Conservation (phyloP, 2,329 filamentous ascomycete species). For the Colletotrichum kahawae region DNA sequence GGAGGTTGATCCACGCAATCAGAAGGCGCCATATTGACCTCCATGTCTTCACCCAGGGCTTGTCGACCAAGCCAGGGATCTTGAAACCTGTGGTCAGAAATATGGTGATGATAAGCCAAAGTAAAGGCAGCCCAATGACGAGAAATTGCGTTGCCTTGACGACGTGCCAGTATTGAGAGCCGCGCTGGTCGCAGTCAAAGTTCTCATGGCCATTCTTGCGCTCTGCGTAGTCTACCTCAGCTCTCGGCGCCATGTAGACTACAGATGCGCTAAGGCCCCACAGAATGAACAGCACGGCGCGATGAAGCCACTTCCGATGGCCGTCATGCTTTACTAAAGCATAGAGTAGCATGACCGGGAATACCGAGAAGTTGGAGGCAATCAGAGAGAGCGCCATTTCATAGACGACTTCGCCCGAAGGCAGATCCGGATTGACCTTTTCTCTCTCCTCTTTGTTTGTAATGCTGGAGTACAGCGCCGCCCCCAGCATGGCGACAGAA, state of each 20-base stretch:
- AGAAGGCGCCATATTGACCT: slow-evolving; percentile 3
- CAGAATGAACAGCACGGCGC: slow-evolving; percentile 1
- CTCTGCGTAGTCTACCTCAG: not conserved
- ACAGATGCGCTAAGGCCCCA: slow-evolving; percentile 12
- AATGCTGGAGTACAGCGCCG: slow-evolving; percentile 2
- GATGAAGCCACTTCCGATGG: slow-evolving; percentile 18
- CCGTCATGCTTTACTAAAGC: slow-evolving; percentile 15
- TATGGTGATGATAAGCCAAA: not conserved
- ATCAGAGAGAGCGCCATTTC: slow-evolving; percentile 7
- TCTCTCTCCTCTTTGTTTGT: not conserved
- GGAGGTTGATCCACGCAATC: slow-evolving; percentile 17
- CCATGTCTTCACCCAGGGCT: slow-evolving; percentile 3
- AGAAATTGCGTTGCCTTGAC: slow-evolving; percentile 16
- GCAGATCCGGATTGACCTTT: slow-evolving; percentile 1
- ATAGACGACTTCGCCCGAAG: not conserved
- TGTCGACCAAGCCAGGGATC: slow-evolving; percentile 8
- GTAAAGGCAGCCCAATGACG: slow-evolving; percentile 1
- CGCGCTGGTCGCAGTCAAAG: slow-evolving; percentile 17
- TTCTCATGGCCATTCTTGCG: slow-evolving; percentile 10
- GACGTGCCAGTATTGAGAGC: slow-evolving; percentile 16
- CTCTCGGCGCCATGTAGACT: slow-evolving; percentile 8
- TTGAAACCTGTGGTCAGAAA: slow-evolving; percentile 8
- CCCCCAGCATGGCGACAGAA: slow-evolving; percentile 17
- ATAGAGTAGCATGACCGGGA: slow-evolving; percentile 21
- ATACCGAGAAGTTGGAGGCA: slow-evolving; percentile 15